phyloP scores from a whole-genome alignment of 2,329 filamentous ascomycete species.

The Fusarium sp. region DNA sequence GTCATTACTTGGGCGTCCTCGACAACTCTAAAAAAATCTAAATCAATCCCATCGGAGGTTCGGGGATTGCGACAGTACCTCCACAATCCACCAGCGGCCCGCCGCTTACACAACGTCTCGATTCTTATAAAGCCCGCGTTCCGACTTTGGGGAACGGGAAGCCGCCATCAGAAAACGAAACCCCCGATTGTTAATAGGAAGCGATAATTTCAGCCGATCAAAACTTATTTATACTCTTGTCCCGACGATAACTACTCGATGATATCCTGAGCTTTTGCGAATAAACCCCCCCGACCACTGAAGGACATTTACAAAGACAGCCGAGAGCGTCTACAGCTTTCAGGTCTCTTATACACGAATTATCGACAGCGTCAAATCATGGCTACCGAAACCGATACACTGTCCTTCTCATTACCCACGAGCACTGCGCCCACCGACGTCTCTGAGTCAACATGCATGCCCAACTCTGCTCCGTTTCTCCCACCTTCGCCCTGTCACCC shows the following conservation, averaged over 20 bases:
- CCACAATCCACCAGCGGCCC: conserved; percentile 5
- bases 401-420: conserved; percentile 46
- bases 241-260: conserved; percentile 11
- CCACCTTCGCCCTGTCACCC: conserved; percentile 26
- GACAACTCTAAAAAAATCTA: conserved; percentile 2
- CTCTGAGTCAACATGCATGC: conserved; percentile 43
- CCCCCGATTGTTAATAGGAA: neutral
- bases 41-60: conserved; percentile 24
- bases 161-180: neutral
- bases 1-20: neutral
- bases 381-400: conserved; percentile 47
- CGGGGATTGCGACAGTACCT: conserved; percentile 30
- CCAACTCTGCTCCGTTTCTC: conserved; percentile 28
- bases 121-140: conserved; percentile 14
- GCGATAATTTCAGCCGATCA: neutral
- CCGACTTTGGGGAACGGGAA: conserved; percentile 8
- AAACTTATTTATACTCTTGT: neutral
- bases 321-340: conserved; percentile 19
- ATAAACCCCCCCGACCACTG: neutral
- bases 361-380: conserved; percentile 28
- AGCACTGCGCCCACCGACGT: conserved; percentile 47
- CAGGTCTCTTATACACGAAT: neutral
- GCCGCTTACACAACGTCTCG: conserved; percentile 32
- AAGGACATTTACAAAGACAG: conserved; percentile 11
- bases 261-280: conserved; percentile 21